Conservation (phyloP, 257 asterid genomes). For the Rehmannia glutinosa region DNA sequence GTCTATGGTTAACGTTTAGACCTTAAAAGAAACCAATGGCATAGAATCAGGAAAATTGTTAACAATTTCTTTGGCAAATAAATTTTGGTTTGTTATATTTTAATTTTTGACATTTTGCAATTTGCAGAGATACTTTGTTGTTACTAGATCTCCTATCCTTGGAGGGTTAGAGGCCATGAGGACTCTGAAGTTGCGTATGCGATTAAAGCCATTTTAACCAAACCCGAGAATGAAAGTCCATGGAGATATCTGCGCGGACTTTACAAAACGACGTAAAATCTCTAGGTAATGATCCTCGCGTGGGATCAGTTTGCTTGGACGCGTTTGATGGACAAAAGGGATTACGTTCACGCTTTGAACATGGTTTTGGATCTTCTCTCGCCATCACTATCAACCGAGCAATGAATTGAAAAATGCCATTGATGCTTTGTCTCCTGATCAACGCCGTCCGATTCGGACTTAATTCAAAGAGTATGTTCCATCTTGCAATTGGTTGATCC, state of each 20-base stretch:
- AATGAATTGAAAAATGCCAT: constrained; percentile 54
- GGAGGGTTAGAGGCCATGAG: constrained; percentile 67
- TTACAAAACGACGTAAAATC: constrained; percentile 43
- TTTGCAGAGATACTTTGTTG: constrained; percentile 78
- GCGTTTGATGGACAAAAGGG: constrained; percentile 41
- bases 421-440: constrained; percentile 30
- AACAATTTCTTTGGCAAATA: not conserved
- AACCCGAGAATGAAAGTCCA: constrained; percentile 86
- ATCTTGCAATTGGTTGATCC: constrained; percentile 67
- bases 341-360: constrained; percentile 59
- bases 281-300: constrained; percentile 54
- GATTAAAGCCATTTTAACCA: constrained; percentile 54
- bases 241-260: constrained; percentile 98
- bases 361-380: constrained; percentile 73
- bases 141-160: constrained; percentile 74
- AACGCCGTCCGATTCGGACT: constrained; percentile 23
- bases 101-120: not conserved
- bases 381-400: constrained; percentile 51
- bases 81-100: too few relatives aligned
- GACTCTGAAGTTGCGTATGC: constrained; percentile 80
- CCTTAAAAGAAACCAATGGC: too few relatives aligned
- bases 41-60: too few relatives aligned
- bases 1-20: too few relatives aligned
- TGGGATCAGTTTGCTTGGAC: constrained; percentile 58
- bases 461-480: constrained; percentile 43